A percentile compares a stretch with the other conserved stretches of the same genome.
These are phyloP conservation scores for Blastocystis sp. DNA, from an alignment of 352 stramenopile genomes.

Conservation along the genomic window DNA sequence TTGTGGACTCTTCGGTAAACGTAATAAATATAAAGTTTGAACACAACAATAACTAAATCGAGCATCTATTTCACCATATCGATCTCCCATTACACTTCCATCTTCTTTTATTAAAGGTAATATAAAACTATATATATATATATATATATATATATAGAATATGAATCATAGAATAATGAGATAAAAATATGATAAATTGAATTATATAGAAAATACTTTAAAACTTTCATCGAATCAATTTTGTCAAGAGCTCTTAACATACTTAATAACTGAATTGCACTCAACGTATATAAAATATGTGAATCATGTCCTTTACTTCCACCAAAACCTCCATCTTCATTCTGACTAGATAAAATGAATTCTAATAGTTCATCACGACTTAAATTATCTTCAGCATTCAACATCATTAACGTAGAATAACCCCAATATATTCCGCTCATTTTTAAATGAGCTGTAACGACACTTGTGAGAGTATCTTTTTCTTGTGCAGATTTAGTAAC, in stretches of 20 bases:
- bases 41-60: constrained; percentile 93
- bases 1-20: too few relatives aligned
- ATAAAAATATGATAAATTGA: constrained; percentile 19
- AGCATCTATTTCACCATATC: constrained; percentile 90
- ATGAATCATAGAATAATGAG: too few relatives aligned
- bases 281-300: constrained; percentile 77
- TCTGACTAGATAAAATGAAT: constrained; percentile 79
- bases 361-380: constrained; percentile 61
- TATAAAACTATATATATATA: too few relatives aligned
- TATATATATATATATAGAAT: too few relatives aligned
- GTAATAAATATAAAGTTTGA: constrained; percentile 71
- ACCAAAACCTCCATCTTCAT: constrained; percentile 70
- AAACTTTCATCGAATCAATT: constrained; percentile 49
- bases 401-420: constrained; percentile 71
- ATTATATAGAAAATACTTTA: too few relatives aligned
- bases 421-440: constrained; percentile 95
- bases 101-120: constrained; percentile 83
- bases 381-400: constrained; percentile 65
- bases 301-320: constrained; percentile 83
- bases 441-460: constrained; percentile 80
- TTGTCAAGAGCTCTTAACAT: constrained; percentile 65
- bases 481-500: constrained; percentile 38
- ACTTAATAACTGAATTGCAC: constrained; percentile 80
- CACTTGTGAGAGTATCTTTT: constrained; percentile 38
- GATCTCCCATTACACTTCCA: constrained; percentile 82